Evolutionary conservation across 441 rosid genomes (phyloP).

Genomic region (Arabidopsis lyrata): DNA sequence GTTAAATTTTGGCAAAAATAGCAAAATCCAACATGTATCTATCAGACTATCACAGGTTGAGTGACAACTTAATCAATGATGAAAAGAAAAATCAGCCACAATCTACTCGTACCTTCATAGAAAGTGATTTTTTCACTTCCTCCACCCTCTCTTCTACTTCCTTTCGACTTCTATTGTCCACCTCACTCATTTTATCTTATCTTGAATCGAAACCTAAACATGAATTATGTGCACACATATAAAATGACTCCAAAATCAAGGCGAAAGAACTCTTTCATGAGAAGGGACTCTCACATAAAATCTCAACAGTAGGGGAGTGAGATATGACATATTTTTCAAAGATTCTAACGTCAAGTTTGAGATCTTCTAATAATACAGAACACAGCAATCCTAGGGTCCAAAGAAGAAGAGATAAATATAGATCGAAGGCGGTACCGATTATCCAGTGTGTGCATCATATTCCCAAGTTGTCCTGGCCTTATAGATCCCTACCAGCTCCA

Average conservation of each 20-base stretch:
- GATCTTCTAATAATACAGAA: neutral
- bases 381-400: neutral
- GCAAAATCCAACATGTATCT: neutral
- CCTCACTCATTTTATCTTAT: constrained; percentile 8
- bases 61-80: neutral
- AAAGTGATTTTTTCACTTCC: constrained; percentile 11
- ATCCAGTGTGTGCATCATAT: constrained; percentile 4
- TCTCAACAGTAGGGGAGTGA: constrained; percentile 1
- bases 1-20: neutral
- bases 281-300: neutral
- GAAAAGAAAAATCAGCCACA: constrained; percentile 54
- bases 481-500: constrained; percentile 3
- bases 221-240: neutral
- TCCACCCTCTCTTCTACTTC: constrained; percentile 12
- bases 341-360: neutral
- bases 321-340: neutral
- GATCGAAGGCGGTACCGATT: neutral
- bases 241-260: constrained; percentile 1
- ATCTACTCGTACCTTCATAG: constrained; percentile 80
- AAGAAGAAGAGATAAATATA: neutral
- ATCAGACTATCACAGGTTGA: neutral
- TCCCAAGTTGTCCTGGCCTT: constrained; percentile 10
- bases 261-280: neutral
- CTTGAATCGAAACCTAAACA: constrained; percentile 9
- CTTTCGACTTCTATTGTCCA: neutral